Base-by-base conservation (phyloP, 371 early-diverging fungal genomes). In the Rhizomucor miehei region DNA sequence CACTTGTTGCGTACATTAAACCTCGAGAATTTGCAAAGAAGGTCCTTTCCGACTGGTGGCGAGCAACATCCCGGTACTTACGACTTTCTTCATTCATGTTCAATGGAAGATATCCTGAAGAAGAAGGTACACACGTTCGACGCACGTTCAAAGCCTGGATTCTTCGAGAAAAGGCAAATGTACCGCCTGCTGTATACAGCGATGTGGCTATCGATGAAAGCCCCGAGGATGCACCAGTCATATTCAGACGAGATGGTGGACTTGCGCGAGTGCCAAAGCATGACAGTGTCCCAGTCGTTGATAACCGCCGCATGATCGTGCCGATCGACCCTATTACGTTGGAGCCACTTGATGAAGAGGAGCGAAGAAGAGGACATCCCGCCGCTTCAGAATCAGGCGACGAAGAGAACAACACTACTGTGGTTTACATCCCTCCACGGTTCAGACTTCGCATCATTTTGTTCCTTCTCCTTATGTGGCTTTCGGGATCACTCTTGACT, bases 11-110 rank as follows among this genome's bases (percentile, higher is more conserved):
- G 1, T 68, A 75, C 53, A 54, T 89, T 6, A 65, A 81, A 10
- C 88, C 89, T 14, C 75, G 76, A 38, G 69, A 65, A 19, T 47
- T 80, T 4, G 75, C 85, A 38, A 71, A 73, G 48, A 63, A 59
- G 19, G 58, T 76, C 19, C 69, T 92, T 43, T 62, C 64, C 17
- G 56, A 57, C 13, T 90, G 92, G 89, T 93, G 90, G 87, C 74
- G 73, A 23, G 52, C 72, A 37, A 74, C 82, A 0, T 85, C 92
- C 1, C 71, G 75, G 8, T 60, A 61, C n/a, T 65, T 91, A 34
- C 86, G 94, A 1, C 63, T 96, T 46, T 80, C 91, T 6, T 84
- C 88, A n/a, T 94, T 93, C 61, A 79, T 96, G 77, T 86, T 94
- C 60, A 90, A 91, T 34, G 79, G 75, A 19, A 78, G 84, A 11